Base-by-base conservation (phyloP, 2,329 filamentous ascomycete genomes). In the Xylaria sp. region DNA sequence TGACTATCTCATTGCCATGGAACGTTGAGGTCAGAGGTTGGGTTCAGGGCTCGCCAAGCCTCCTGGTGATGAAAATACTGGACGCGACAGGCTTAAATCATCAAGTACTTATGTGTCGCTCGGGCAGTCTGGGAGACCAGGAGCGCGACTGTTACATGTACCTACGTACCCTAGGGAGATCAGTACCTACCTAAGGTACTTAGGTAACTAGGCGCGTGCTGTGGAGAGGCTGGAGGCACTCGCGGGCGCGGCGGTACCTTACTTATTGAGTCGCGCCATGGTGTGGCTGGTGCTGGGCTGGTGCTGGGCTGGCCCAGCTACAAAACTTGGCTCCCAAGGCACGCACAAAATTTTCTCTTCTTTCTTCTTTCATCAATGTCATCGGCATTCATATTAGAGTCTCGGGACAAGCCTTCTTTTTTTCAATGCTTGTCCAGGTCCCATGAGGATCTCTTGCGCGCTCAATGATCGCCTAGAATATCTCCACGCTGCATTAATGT, bases 301-400 rank as follows among this genome's bases (percentile, higher is more conserved):
- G 40, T 65, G 51, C 35, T 17, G 17, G 6, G 5, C 19, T 21
- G 13, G 3, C 6, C n/a, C 29, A 15, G 0, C 21, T 58, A 62
- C 31, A 62, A 64, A 66, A 64, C 15, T 35, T 62, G 21, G 29
- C 23, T 53, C 17, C 35, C 19, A 3, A n/a, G 15, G 2, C 25
- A 4, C 21, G 11, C 15, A 7, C 62, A 65, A 65, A 66, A 59
- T 65, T 69, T 68, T 70, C 69, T 64, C 68, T 73, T 76, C 76
- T 77, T 79, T 79, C 76, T 78, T 80, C 78, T 76, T 77, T 81
- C 77, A 78, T 81, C 83, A 94, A 91, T 92, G 88, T 92, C 87
- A 86, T 83, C 76, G 88, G 89, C 92, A 89, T 90, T 89, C 87
- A 91, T 91, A 91, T 94, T 98, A 98, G 95, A 99, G 95, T 99